Evolutionary conservation across 306 rosid species (phyloP).

Genomic region (Corylus avellana): DNA sequence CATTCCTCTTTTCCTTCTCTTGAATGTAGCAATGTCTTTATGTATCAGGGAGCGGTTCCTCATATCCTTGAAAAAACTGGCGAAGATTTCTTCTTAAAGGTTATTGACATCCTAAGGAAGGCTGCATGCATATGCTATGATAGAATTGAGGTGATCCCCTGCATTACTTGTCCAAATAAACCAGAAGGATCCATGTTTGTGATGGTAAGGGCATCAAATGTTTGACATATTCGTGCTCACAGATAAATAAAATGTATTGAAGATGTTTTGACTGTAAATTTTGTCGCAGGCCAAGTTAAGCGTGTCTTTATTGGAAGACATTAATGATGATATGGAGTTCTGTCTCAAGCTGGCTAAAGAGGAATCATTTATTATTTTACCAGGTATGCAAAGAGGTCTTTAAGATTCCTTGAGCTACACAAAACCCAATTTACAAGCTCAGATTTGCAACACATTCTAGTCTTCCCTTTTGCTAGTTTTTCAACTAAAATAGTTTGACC

Average conservation of each 20-base stretch:
- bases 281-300: slow-evolving; percentile 46
- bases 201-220: slow-evolving; percentile 27
- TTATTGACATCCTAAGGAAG: slow-evolving; percentile 30
- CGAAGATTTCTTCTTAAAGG: slow-evolving; percentile 31
- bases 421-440: background rate
- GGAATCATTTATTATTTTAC: slow-evolving; percentile 44
- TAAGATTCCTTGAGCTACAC: background rate
- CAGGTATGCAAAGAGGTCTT: slow-evolving; percentile 30
- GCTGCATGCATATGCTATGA: slow-evolving; percentile 30
- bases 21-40: background rate
- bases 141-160: slow-evolving; percentile 41
- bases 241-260: background rate
- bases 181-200: slow-evolving; percentile 55
- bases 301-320: slow-evolving; percentile 41
- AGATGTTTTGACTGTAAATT: background rate
- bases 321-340: slow-evolving; percentile 51
- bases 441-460: background rate
- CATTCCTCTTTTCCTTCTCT: background rate
- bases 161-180: slow-evolving; percentile 48
- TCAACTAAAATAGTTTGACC: too few species aligned
- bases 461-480: background rate
- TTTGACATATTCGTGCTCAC: background rate
- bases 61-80: slow-evolving; percentile 38
- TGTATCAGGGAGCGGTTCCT: slow-evolving; percentile 49
- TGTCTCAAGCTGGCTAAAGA: slow-evolving; percentile 46